These are phyloP conservation scores for Mrakia hoshinonis DNA, from an alignment of 768 basidiomycete species.

Conservation along the genomic window DNA sequence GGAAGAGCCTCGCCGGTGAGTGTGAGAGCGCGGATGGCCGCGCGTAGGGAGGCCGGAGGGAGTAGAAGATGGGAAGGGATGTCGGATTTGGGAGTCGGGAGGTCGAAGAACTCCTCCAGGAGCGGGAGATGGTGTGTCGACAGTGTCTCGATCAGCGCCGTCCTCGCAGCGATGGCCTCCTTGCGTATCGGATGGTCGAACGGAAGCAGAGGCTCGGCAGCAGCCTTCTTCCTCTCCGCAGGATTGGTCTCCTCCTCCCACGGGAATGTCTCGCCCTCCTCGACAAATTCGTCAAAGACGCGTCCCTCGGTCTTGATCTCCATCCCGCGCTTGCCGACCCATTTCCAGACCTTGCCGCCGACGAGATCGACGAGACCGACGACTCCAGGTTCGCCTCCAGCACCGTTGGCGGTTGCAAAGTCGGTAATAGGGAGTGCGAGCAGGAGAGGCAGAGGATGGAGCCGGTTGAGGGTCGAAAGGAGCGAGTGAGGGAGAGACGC, in stretches of 20 bases:
- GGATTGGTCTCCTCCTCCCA: background rate
- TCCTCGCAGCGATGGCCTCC: conserved; percentile 59
- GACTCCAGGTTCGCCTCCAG: conserved; percentile 70
- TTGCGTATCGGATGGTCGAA: conserved; percentile 25
- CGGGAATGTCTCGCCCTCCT: conserved; percentile 20
- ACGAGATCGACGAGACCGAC: conserved; percentile 74
- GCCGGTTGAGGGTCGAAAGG: conserved; percentile 45
- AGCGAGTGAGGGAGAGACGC: conserved; percentile 67
- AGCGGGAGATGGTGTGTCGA: conserved; percentile 54
- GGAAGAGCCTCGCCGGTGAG: conserved; percentile 60
- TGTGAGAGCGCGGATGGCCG: conserved; percentile 60
- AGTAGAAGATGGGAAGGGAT: conserved; percentile 59
- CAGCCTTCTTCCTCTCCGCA: background rate
- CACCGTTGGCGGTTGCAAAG: conserved; percentile 58
- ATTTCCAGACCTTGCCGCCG: conserved; percentile 75
- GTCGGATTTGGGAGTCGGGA: conserved; percentile 38
- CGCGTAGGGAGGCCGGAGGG: conserved; percentile 49
- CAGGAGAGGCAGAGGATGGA: conserved; percentile 64
- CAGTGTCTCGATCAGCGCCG: conserved; percentile 63
- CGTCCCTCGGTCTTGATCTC: conserved; percentile 23
- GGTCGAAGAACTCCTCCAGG: conserved; percentile 59
- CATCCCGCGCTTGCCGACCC: conserved; percentile 54
- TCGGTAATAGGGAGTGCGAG: conserved; percentile 70
- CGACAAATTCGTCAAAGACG: conserved; percentile 29
- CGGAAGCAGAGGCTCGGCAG: conserved; percentile 3